Evolutionary conservation across 1,139 yeast genomes (phyloP).

Genomic region (Yamadazyma kanchanaburiensis): DNA sequence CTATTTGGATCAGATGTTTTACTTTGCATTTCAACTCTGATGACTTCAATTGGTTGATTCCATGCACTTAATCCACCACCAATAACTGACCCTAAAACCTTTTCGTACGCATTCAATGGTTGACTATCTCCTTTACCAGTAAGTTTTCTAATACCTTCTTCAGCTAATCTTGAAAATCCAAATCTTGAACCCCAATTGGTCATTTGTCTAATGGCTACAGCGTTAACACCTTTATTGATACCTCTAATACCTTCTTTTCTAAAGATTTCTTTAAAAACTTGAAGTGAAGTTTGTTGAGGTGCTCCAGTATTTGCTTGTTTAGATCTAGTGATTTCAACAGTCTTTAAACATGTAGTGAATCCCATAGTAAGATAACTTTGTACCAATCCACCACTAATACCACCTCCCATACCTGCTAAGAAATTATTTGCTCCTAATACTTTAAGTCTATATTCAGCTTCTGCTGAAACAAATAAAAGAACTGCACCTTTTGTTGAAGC

Average conservation of each 20-base stretch:
- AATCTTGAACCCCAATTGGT: slow-evolving; percentile 99
- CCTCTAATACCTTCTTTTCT: slow-evolving; percentile 86
- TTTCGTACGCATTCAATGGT: slow-evolving; percentile 70
- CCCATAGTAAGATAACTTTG: slow-evolving; percentile 97
- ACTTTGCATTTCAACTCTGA: slow-evolving; percentile 97
- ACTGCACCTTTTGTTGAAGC: slow-evolving; percentile 99
- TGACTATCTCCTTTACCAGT: slow-evolving; percentile 62
- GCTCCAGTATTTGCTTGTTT: slow-evolving; percentile 68
- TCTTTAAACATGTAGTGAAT: slow-evolving; percentile 96
- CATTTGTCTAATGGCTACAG: slow-evolving; percentile 98
- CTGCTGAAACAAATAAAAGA: slow-evolving; percentile 88
- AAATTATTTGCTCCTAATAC: slow-evolving; percentile 66
- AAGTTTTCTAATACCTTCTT: slow-evolving; percentile 67
- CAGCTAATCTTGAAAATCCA: slow-evolving; percentile 89
- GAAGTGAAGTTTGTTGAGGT: slow-evolving; percentile 70
- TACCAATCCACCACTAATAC: slow-evolving; percentile 93
- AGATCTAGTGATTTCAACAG: slow-evolving; percentile 90
- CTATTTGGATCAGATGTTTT: slow-evolving; percentile 90
- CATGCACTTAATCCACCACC: slow-evolving; percentile 99
- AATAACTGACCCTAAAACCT: slow-evolving; percentile 78
- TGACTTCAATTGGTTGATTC: slow-evolving; percentile 98
- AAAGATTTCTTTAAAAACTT: slow-evolving; percentile 83
- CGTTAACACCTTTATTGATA: slow-evolving; percentile 96
- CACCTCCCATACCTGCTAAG: slow-evolving; percentile 89
- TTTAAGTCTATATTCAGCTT: slow-evolving; percentile 78